Conservation (phyloP, 176 grass and related monocot species). For the Alopecurus myosuroides region DNA sequence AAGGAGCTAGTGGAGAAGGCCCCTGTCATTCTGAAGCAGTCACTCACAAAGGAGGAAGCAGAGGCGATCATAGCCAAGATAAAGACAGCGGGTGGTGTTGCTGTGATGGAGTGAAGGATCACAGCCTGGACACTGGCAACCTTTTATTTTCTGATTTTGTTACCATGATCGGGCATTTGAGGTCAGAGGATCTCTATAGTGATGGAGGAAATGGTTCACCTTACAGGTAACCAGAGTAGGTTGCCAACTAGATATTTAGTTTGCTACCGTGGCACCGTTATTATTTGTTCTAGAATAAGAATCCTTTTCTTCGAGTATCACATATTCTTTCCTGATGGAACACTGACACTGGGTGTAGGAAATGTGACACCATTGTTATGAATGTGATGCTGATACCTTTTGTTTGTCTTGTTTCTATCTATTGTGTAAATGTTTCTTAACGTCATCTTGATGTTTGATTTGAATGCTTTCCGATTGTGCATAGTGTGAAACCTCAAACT, state of each 20-base stretch:
- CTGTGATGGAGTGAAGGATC: constrained; percentile 73
- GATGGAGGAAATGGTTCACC: constrained; percentile 20
- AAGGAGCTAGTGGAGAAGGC: constrained; percentile 94
- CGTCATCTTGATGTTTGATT: not conserved
- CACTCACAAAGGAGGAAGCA: constrained; percentile 92
- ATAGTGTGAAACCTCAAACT: not conserved
- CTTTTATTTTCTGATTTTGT: constrained; percentile 25
- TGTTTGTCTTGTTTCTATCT: not conserved
- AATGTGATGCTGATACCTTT: not conserved
- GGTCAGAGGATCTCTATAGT: not conserved
- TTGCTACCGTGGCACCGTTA: not conserved
- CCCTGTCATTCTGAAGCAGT: constrained; percentile 84
- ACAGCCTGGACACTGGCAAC: not conserved
- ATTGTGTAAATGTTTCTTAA: not conserved
- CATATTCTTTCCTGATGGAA: not conserved
- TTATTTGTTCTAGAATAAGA: constrained; percentile 39
- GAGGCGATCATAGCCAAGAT: constrained; percentile 84
- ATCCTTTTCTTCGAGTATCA: not conserved
- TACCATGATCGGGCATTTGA: not conserved
- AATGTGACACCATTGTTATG: not conserved
- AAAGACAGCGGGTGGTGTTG: constrained; percentile 78
- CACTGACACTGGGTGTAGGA: not conserved
- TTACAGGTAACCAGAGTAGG: not conserved
- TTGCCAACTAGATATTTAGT: constrained; percentile 20
- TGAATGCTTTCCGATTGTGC: not conserved